Percentiles rank a stretch among this genome's conserved stretches.
phyloP scores from a whole-genome alignment of 805 yeast species.

The Ogataea zsoltii region DNA sequence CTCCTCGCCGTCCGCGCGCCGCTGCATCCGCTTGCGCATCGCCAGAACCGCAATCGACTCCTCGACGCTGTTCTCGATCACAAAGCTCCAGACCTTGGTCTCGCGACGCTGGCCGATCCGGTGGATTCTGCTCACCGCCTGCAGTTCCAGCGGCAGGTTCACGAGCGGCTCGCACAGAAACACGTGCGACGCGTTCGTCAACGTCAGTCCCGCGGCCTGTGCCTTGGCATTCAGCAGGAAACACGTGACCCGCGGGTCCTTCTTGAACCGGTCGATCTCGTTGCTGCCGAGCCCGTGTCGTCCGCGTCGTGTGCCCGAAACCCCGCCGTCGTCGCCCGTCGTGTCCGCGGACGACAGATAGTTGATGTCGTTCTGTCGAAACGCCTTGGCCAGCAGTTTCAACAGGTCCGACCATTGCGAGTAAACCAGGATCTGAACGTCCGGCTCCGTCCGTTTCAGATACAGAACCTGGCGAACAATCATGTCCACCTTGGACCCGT shows the following conservation, averaged over 20 bases:
- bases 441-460: constrained; percentile 55
- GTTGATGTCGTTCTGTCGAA: constrained; percentile 56
- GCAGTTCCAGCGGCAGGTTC: constrained; percentile 82
- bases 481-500: constrained; percentile 86
- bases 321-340: not conserved
- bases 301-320: not conserved
- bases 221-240: constrained; percentile 81
- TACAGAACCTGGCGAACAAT: constrained; percentile 72
- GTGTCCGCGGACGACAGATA: constrained; percentile 53
- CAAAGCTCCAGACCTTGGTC: constrained; percentile 92
- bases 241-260: constrained; percentile 68
- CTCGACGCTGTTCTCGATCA: constrained; percentile 81
- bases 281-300: constrained; percentile 20
- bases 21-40: constrained; percentile 53
- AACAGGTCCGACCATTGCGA: constrained; percentile 88
- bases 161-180: constrained; percentile 91
- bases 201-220: constrained; percentile 87
- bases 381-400: constrained; percentile 62
- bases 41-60: constrained; percentile 77
- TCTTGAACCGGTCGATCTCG: constrained; percentile 61
- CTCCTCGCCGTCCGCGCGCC: constrained; percentile 10
- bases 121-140: constrained; percentile 89
- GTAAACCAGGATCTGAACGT: constrained; percentile 80
- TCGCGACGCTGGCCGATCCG: constrained; percentile 83
- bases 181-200: constrained; percentile 90